Evolutionary conservation across 495 filamentous ascomycete genomes (phyloP).

Genomic region (Pyrenula massariospora): DNA sequence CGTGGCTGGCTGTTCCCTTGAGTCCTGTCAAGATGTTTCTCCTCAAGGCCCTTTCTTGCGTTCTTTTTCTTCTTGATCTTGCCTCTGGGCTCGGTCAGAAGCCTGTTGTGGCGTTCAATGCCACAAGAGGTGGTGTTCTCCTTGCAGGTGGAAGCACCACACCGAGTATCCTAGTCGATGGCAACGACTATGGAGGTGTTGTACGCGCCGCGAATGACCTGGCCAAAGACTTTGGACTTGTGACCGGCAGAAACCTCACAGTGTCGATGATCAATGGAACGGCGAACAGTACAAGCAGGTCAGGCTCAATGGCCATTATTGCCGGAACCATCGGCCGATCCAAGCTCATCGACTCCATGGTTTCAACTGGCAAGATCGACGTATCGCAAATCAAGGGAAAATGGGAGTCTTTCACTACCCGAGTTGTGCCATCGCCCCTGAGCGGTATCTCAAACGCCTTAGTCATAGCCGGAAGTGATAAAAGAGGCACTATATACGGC

Average conservation of each 20-base stretch:
- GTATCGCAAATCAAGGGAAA: constrained; percentile 40
- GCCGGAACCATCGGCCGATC: constrained; percentile 58
- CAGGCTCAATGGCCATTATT: constrained; percentile 39
- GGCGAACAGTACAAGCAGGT: constrained; percentile 16
- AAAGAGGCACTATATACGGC: constrained; percentile 60
- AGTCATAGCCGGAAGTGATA: constrained; percentile 57
- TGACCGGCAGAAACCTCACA: constrained; percentile 42
- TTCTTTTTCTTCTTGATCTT: background rate
- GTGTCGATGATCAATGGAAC: constrained; percentile 23
- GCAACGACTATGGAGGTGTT: constrained; percentile 53
- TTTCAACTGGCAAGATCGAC: constrained; percentile 41
- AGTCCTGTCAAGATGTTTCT: background rate
- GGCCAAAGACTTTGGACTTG: constrained; percentile 57
- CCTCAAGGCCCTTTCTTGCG: background rate
- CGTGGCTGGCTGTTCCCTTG: background rate
- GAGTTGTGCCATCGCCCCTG: constrained; percentile 46
- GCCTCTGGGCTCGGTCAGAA: constrained; percentile 1
- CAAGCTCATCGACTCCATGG: constrained; percentile 42
- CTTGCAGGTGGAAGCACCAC: constrained; percentile 1
- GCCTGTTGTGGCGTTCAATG: constrained; percentile 7
- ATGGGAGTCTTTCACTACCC: constrained; percentile 60
- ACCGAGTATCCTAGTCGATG: constrained; percentile 11
- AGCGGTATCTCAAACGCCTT: constrained; percentile 45
- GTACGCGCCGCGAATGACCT: constrained; percentile 56
- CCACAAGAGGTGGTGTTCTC: background rate